Conservation (phyloP, 2,329 filamentous ascomycete species). For the Juglanconis juglandina region DNA sequence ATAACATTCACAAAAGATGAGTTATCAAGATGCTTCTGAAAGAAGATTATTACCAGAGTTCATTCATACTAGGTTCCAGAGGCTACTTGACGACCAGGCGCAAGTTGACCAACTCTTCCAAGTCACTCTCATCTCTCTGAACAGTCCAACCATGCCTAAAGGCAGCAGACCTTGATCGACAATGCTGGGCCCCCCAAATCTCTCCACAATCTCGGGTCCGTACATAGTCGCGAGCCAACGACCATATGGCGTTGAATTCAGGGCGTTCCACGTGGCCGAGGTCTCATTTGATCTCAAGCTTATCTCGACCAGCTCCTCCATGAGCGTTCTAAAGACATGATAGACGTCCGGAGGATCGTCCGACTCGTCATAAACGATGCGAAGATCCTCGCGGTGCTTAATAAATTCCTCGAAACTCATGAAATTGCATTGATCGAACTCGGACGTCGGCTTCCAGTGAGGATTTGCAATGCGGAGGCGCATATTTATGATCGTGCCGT, state of each 20-base stretch:
- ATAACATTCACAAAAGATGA: no score
- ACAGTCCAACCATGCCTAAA: constrained; percentile 44
- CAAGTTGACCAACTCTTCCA: constrained; percentile 27
- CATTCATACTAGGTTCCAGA: no score
- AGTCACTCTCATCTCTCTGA: constrained; percentile 40
- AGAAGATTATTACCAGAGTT: no score
- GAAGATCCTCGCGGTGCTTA: constrained; percentile 38
- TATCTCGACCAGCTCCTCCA: constrained; percentile 29
- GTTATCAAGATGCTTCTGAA: no score
- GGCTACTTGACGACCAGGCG: no score
- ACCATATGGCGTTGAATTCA: constrained; percentile 40
- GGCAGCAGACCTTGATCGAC: constrained; percentile 43
- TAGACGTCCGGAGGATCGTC: constrained; percentile 23
- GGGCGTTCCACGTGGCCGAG: constrained; percentile 23
- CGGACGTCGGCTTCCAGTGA: constrained; percentile 28
- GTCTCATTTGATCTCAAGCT: constrained; percentile 24
- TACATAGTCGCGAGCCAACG: constrained; percentile 45
- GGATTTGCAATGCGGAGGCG: constrained; percentile 18
- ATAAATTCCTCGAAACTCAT: constrained; percentile 43
- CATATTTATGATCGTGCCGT: constrained; percentile 12
- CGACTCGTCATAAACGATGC: constrained; percentile 23
- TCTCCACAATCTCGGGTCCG: constrained; percentile 39
- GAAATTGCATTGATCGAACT: constrained; percentile 36
- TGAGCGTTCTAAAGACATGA: constrained; percentile 34
- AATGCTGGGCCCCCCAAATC: constrained; percentile 43